Evolutionary conservation across 495 filamentous ascomycete genomes (phyloP), one percentile per base, ranked within the genome.

Genomic region (Terfezia claveryi): DNA sequence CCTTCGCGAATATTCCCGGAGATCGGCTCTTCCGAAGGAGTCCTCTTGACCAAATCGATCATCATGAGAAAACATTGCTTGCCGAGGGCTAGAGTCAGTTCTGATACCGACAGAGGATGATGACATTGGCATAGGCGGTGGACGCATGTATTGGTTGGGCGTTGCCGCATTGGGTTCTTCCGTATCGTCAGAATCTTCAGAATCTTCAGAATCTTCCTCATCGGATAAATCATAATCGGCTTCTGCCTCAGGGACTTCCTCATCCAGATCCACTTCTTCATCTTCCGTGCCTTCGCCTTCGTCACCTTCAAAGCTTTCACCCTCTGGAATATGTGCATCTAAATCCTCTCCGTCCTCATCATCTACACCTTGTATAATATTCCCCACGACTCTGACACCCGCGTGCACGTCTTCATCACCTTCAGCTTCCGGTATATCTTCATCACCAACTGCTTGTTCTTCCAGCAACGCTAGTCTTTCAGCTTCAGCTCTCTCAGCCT

Each of bases 401-500:
- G 50, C 49, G 38, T 57, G 16, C 38, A 46, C 36, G 27, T 37
- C 50, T 58, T 10, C 60, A 23, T 59, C 56, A 57, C 60, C 59
- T 52, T 62, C 65, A 55, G 63, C 61, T 55, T 66, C 59, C 54
- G 60, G 66, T 50, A 59, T 59, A 32, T 55, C 57, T 37, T 65
- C 63, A 36, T 60, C 55, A 51, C 63, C 57, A 20, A 59, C 73
- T 4, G 76, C 80, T 55, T 80, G 79, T 53, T 78, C 76, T 50
- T 77, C 76, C 9, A 80, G 72, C 67, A 76, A 73, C 61, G 86
- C 83, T n/a, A 81, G 74, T 14, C 74, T 70, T 55, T 82, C 65
- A 0, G 78, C 80, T 53, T 80, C 79, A 51, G 81, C 73, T n/a
- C 83, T 79, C 65, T 92, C 85, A 61, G 83, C 80, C 41, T 79